Conservation (phyloP, 257 asterid genomes). For the Solanum pinnatisectum region DNA sequence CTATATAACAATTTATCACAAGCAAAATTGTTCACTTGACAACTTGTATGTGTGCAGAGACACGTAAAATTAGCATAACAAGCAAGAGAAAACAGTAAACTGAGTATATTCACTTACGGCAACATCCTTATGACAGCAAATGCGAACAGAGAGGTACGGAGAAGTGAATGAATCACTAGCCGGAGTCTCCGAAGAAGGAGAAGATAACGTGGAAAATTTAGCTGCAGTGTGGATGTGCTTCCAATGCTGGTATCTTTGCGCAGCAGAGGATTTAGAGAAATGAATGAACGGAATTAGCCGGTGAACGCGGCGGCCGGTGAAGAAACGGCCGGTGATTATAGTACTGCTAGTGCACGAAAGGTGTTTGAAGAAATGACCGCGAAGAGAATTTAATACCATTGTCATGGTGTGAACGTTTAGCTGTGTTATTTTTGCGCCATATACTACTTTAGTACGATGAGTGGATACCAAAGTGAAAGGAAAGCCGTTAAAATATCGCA, state of each 20-base stretch:
- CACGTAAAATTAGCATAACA: not conserved
- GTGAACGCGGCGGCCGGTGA: conserved; percentile 20
- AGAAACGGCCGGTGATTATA: conserved; percentile 8
- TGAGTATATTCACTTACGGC: conserved; percentile 33
- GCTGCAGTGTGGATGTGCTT: conserved; percentile 7
- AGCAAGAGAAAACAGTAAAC: not conserved
- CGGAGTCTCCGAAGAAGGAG: conserved; percentile 3
- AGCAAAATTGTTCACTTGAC: not conserved
- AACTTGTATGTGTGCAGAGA: not conserved
- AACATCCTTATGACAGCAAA: conserved; percentile 46
- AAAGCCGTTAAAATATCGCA: not conserved
- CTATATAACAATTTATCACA: not conserved
- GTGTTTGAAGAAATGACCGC: conserved; percentile 72
- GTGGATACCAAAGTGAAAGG: not conserved
- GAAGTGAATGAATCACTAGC: conserved; percentile 33
- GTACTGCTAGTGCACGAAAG: conserved; percentile 25
- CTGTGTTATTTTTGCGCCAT: not conserved
- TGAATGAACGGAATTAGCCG: not conserved
- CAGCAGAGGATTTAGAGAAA: conserved; percentile 1
- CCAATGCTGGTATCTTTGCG: not conserved
- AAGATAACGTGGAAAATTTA: conserved; percentile 18
- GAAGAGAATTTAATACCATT: conserved; percentile 10
- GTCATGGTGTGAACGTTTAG: conserved; percentile 11
- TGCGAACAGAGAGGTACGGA: conserved; percentile 68
- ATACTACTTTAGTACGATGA: not conserved